Conservation (phyloP, 1,139 yeast species). For the Magnusiomyces sp. region DNA sequence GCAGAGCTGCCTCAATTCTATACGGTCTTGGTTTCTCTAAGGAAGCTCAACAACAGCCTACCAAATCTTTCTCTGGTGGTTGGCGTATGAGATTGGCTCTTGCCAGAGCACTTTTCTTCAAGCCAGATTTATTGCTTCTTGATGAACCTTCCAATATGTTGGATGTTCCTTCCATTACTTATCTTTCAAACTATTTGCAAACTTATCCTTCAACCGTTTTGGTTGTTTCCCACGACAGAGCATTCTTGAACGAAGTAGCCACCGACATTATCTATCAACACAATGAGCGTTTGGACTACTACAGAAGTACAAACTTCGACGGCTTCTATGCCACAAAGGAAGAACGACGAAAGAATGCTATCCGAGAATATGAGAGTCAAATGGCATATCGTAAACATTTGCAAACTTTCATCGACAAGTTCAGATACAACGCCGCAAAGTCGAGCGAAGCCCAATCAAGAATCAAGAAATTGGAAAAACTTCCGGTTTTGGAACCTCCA, state of each 20-base stretch:
- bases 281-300: conserved; percentile 91
- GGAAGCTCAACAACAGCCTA: conserved; percentile 73
- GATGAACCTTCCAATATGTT: conserved; percentile 99
- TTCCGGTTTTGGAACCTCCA: conserved; percentile 89
- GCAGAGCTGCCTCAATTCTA: conserved; percentile 92
- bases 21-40: conserved; percentile 89
- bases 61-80: conserved; percentile 96
- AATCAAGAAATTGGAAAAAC: conserved; percentile 88
- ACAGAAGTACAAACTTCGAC: conserved; percentile 90
- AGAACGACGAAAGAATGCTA: conserved; percentile 87
- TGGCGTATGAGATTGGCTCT: conserved; percentile 99
- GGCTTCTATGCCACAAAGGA: conserved; percentile 88
- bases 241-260: conserved; percentile 94
- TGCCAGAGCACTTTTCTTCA: conserved; percentile 95
- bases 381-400: conserved; percentile 92
- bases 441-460: conserved; percentile 97
- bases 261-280: conserved; percentile 97
- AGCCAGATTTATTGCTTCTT: conserved; percentile 81
- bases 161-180: conserved; percentile 98
- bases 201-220: conserved; percentile 85
- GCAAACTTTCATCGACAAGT: conserved; percentile 91
- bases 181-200: conserved; percentile 79
- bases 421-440: conserved; percentile 94
- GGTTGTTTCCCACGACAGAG: conserved; percentile 96
- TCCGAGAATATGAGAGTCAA: conserved; percentile 92